Conservation (phyloP, 208 protist species). For the Trypanosoma rangeli region DNA sequence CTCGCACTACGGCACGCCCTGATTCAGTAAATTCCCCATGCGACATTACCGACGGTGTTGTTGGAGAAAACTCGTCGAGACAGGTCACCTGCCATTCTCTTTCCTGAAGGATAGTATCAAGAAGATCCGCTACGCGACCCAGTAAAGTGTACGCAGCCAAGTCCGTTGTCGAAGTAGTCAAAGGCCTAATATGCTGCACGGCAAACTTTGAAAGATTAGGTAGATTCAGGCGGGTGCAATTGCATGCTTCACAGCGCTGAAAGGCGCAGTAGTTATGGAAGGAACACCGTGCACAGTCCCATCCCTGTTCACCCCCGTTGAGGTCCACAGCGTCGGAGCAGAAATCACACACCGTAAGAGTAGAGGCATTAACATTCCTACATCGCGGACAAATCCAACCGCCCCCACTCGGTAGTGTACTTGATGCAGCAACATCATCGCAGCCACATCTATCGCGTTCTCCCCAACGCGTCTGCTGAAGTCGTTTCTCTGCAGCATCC, state of each 20-base stretch:
- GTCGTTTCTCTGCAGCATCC: constrained; percentile 17
- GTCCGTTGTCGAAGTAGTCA: neutral
- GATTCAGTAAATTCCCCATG: neutral
- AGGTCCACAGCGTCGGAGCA: constrained; percentile 5
- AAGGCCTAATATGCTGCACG: constrained; percentile 6
- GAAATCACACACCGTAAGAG: constrained; percentile 17
- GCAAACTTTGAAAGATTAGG: neutral
- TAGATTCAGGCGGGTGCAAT: neutral
- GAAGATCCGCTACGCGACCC: constrained; percentile 17
- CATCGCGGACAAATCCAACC: constrained; percentile 20
- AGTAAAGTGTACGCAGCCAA: constrained; percentile 11
- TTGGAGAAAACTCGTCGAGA: constrained; percentile 20
- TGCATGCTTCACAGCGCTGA: constrained; percentile 25
- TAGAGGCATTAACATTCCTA: constrained; percentile 2
- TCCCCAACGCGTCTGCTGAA: neutral
- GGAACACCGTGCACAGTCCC: constrained; percentile 40
- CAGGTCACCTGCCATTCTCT: constrained; percentile 9
- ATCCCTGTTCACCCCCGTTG: constrained; percentile 17
- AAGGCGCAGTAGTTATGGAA: constrained; percentile 34
- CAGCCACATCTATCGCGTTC: constrained; percentile 10
- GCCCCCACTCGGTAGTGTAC: neutral
- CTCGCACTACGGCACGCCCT: neutral
- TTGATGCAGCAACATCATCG: neutral
- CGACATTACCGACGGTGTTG: constrained; percentile 5
- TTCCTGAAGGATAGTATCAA: constrained; percentile 18